Evolutionary conservation across 140 eudicot genomes (phyloP).

Genomic region (Eryngium alpinum): DNA sequence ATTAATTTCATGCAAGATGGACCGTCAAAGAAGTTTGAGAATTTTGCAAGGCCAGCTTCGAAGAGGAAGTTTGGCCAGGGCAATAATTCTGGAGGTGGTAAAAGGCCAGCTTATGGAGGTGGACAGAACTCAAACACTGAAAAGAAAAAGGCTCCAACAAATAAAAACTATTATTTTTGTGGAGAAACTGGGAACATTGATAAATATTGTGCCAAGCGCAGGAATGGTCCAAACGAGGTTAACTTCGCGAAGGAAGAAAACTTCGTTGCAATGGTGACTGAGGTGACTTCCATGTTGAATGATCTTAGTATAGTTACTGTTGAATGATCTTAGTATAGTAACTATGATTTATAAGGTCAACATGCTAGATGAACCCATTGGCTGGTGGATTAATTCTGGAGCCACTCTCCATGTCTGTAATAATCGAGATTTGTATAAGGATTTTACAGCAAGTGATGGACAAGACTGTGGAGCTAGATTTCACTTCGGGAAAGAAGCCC

Average conservation of each 20-base stretch:
- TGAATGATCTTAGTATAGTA: too few species aligned
- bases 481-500: constrained; percentile 19
- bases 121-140: neutral
- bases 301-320: too few species aligned
- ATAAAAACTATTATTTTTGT: too few species aligned
- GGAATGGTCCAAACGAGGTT: neutral
- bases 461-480: constrained; percentile 4
- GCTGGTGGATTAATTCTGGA: constrained; percentile 16
- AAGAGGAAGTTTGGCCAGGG: too few species aligned
- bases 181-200: too few species aligned
- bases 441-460: neutral
- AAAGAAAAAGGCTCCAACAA: neutral
- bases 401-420: constrained; percentile 18
- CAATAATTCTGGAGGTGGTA: too few species aligned
- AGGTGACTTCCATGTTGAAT: neutral
- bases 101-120: neutral
- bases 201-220: too few species aligned
- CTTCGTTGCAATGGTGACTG: neutral
- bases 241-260: neutral
- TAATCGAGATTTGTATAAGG: neutral
- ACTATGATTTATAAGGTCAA: neutral
- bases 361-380: neutral
- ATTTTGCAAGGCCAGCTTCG: too few species aligned
- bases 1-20: too few species aligned
- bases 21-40: too few species aligned